phyloP scores from a whole-genome alignment of 371 early-diverging fungal genomes.

The Syncephalastrum racemosum region DNA sequence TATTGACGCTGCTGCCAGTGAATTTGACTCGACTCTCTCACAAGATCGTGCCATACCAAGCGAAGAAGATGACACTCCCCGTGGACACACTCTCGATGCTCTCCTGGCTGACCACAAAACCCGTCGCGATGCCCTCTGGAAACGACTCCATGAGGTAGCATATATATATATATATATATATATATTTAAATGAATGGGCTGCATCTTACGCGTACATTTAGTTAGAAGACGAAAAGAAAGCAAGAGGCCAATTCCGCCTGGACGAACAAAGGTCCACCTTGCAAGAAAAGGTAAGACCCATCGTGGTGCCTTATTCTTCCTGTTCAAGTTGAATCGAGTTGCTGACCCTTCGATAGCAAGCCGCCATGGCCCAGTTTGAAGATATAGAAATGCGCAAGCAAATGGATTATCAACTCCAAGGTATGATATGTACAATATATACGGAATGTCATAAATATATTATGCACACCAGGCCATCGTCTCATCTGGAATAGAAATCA shows the following conservation, averaged over 20 bases:
- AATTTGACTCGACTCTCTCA: slow-evolving; percentile 24
- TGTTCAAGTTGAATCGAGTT: background rate
- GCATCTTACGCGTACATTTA: slow-evolving; percentile 5
- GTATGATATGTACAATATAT: too few species aligned
- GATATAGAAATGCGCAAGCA: slow-evolving; percentile 14
- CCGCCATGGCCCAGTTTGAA: slow-evolving; percentile 11
- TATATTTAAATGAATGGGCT: too few species aligned
- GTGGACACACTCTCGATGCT: slow-evolving; percentile 24
- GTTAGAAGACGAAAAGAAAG: slow-evolving; percentile 19
- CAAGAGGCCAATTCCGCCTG: slow-evolving; percentile 6
- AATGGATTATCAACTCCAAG: slow-evolving; percentile 6
- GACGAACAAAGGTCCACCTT: background rate
- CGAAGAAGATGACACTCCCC: slow-evolving; percentile 27
- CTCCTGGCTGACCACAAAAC: slow-evolving; percentile 23
- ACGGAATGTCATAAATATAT: too few species aligned
- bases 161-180: too few species aligned
- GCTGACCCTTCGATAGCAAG: slow-evolving; percentile 2
- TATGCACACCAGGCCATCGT: too few species aligned
- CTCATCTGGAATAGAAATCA: too few species aligned
- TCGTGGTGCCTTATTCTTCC: background rate
- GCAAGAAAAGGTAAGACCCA: slow-evolving; percentile 10
- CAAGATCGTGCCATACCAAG: slow-evolving; percentile 22
- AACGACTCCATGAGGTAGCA: slow-evolving; percentile 28
- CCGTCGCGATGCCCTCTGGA: slow-evolving; percentile 31
- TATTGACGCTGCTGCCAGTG: slow-evolving; percentile 34